phyloP scores from a whole-genome alignment of 805 yeast species.

The Ascoidea tarda region DNA sequence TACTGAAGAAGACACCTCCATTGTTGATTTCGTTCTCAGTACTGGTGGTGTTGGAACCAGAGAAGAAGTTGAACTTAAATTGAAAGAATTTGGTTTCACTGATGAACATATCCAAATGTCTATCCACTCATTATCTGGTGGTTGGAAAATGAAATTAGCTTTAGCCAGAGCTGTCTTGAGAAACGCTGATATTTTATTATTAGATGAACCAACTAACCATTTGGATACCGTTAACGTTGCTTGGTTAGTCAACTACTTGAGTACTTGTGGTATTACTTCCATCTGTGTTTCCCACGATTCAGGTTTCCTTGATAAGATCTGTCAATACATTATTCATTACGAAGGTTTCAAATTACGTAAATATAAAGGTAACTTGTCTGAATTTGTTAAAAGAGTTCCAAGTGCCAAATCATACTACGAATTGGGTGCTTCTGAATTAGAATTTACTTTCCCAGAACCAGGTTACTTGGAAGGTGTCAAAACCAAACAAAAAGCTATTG shows the following conservation, averaged over 20 bases:
- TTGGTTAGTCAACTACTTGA: constrained; percentile 98
- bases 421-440: constrained; percentile 94
- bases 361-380: constrained; percentile 99
- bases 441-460: constrained; percentile 98
- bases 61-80: constrained; percentile 60
- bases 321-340: constrained; percentile 98
- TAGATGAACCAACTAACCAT: constrained; percentile 99
- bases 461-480: constrained; percentile 99
- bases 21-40: constrained; percentile 80
- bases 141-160: constrained; percentile 99
- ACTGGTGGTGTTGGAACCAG: constrained; percentile 66
- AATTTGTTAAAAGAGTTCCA: constrained; percentile 97
- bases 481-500: constrained; percentile 99
- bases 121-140: constrained; percentile 96
- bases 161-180: constrained; percentile 97
- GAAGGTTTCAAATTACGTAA: constrained; percentile 99
- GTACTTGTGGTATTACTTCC: constrained; percentile 97
- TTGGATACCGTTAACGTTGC: constrained; percentile 99
- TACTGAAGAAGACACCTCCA: constrained; percentile 91
- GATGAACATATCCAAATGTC: constrained; percentile 91
- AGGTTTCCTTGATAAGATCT: constrained; percentile 96
- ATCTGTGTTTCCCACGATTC: constrained; percentile 99
- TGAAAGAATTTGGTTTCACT: constrained; percentile 84
- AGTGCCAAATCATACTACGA: constrained; percentile 98
- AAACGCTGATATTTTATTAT: constrained; percentile 93